Evolutionary conservation across 306 rosid genomes (phyloP), one percentile per base, ranked within the genome.

Genomic region (Senna tora): DNA sequence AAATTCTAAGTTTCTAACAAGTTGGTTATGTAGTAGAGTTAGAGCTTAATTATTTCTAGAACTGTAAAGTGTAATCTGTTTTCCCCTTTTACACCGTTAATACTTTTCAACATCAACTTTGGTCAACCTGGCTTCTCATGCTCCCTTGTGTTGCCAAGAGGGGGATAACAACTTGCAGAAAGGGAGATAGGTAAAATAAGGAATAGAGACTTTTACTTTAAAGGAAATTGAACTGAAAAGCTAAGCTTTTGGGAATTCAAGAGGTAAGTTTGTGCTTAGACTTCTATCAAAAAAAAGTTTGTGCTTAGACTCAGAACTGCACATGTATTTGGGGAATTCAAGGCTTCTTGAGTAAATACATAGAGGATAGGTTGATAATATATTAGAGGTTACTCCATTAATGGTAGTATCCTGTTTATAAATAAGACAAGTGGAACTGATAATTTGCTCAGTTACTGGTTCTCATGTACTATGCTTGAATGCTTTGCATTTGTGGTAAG

Each of bases 321-420:
- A 12, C 41, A 32, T 11, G 58, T 9, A 15, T 47, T 43, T 64
- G 7, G 33, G 34, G 34, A 54, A 57, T 30, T 38, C 32, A 38
- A 22, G 65, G 46, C 52, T 61, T 61, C 58, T 13, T 46, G 39
- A 33, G 34, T 58, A 71, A 71, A 63, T 38, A 15, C 51, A 16
- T 43, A 34, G 47, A 33, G 63, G 72, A 34, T 34, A 52, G 34
- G 22, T 39, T 64, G 63, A 50, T 22, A 63, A 78, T 58, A 47
- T 50, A 25, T 30, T 30, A n/a, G n/a, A 49, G 43, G 8, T 16
- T 8, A 32, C 72, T 22, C 45, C 46, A 32, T 50, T 67, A 49
- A 12, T 33, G 17, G 50, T n/a, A 7, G 14, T 74, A 21, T 36
- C 28, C 20, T 25, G 15, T 38, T 72, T 34, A 25, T 32, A 61